These are phyloP conservation scores for Venturia asperata DNA, from an alignment of 2,329 filamentous ascomycete species.

Conservation along the genomic window DNA sequence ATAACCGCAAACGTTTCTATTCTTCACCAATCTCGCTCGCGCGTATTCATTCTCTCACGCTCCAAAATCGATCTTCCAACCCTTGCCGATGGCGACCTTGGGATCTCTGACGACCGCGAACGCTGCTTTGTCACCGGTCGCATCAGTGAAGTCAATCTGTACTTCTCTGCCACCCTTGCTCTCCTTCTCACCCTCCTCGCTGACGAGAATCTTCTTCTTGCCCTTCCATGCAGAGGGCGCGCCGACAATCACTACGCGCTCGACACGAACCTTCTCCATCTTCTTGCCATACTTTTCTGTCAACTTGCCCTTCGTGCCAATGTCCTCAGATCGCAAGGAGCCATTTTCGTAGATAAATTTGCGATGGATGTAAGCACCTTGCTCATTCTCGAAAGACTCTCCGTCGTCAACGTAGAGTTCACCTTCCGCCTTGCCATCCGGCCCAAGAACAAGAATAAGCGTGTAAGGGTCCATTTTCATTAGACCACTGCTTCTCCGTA, in stretches of 20 bases:
- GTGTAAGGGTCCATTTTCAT: conserved; percentile 97
- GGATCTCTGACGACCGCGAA: conserved; percentile 61
- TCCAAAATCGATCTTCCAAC: conserved; percentile 56
- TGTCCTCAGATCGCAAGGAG: conserved; percentile 62
- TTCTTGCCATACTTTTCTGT: conserved; percentile 68
- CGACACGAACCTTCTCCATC: conserved; percentile 71
- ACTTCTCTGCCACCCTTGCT: conserved; percentile 41
- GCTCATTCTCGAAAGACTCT: conserved; percentile 80
- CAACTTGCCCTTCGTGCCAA: conserved; percentile 48
- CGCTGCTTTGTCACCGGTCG: conserved; percentile 47
- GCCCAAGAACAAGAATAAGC: conserved; percentile 66
- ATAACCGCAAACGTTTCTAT: neutral
- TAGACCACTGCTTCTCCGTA: conserved; percentile 73
- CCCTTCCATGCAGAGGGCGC: conserved; percentile 65
- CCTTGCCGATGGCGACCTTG: conserved; percentile 52
- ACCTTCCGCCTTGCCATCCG: conserved; percentile 66
- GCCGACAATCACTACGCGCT: conserved; percentile 78
- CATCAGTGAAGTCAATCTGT: conserved; percentile 53
- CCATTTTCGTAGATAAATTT: conserved; percentile 55
- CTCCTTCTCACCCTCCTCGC: conserved; percentile 50
- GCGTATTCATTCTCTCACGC: neutral
- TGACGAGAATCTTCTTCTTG: conserved; percentile 55
- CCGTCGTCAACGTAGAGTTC: conserved; percentile 89
- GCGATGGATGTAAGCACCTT: conserved; percentile 82
- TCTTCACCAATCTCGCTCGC: neutral